These are phyloP conservation scores for Metschnikowia picachoensis DNA, from an alignment of 805 yeast species.

Conservation along the genomic window DNA sequence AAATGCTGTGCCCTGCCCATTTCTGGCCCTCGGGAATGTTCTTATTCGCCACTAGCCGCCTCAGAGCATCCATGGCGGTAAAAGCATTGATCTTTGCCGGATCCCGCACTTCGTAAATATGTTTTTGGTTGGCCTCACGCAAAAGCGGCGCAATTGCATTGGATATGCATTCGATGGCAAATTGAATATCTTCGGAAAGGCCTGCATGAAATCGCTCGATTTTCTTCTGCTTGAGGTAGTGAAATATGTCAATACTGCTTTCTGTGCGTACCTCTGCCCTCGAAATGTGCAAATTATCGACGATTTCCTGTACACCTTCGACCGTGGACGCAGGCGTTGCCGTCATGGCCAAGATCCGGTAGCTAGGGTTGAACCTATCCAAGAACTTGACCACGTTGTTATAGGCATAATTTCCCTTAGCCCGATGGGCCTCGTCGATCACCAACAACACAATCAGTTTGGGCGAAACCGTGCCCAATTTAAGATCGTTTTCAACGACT, in stretches of 20 bases:
- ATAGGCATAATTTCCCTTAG: constrained; percentile 87
- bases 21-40: constrained; percentile 62
- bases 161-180: constrained; percentile 52
- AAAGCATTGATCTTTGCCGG: constrained; percentile 69
- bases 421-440: constrained; percentile 94
- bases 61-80: constrained; percentile 65
- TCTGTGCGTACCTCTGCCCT: constrained; percentile 84
- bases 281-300: constrained; percentile 69
- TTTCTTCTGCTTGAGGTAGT: constrained; percentile 68
- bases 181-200: constrained; percentile 50
- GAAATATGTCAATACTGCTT: constrained; percentile 70
- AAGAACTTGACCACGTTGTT: constrained; percentile 69
- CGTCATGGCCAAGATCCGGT: constrained; percentile 79
- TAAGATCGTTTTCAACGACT: constrained; percentile 86
- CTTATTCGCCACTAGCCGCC: constrained; percentile 50
- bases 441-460: constrained; percentile 70
- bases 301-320: constrained; percentile 83
- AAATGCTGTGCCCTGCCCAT: constrained; percentile 63
- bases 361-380: constrained; percentile 58
- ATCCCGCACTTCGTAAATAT: constrained; percentile 61
- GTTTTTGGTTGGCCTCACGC: constrained; percentile 57
- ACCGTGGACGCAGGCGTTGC: constrained; percentile 94
- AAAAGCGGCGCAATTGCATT: constrained; percentile 66
- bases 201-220: constrained; percentile 58
- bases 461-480: constrained; percentile 72